Base-by-base conservation (phyloP, 768 basidiomycete species). In the Hygrophorus russula region DNA sequence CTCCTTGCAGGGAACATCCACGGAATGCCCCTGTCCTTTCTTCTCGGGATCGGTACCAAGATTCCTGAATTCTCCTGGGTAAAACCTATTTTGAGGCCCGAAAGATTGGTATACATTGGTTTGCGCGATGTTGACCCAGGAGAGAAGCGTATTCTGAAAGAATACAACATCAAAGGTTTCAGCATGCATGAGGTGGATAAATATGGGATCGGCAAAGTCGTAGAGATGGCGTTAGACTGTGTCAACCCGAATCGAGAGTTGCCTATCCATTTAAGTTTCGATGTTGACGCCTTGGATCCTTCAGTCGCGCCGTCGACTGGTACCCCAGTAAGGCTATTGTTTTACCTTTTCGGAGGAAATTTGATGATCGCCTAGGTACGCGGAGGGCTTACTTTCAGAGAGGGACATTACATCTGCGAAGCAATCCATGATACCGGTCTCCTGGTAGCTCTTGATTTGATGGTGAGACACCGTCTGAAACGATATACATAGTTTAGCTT, bases 351-450 rank as follows among this genome's bases (percentile, higher is more conserved):
- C 13, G 14, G 6, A 24, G 29, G 41, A 45, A 49, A 24, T 44
- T 2, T 36, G 36, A 13, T 29, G 7, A 35, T 36, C 37, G 39
- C 36, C 29, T 46, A 84, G 78, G 89, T 94, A 17, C 83, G 93
- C 53, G 96, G 96, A 2, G 96, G 96, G 9, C 66, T 99, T 48
- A 92, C 88, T 15, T 99, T 98, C 68, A 70, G 96, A 50, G 96
- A 99, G 59, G 94, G 93, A n/a, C 96, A 97, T 63, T 97, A 93
- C 60, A 92, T 94, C 54, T 91, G 87, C 51, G 92, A 97, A 64
- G 82, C 86, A 4, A 76, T 98, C 34, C 78, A 79, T 48, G 92
- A 96, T 68, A 98, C 93, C 4, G 92, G 92, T 5, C 73, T 85
- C 46, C 74, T 99, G 14, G 92, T 96, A 18, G 89, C 82, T 0